phyloP scores from a whole-genome alignment of 768 basidiomycete genomes.

The Hydnum rufescens region DNA sequence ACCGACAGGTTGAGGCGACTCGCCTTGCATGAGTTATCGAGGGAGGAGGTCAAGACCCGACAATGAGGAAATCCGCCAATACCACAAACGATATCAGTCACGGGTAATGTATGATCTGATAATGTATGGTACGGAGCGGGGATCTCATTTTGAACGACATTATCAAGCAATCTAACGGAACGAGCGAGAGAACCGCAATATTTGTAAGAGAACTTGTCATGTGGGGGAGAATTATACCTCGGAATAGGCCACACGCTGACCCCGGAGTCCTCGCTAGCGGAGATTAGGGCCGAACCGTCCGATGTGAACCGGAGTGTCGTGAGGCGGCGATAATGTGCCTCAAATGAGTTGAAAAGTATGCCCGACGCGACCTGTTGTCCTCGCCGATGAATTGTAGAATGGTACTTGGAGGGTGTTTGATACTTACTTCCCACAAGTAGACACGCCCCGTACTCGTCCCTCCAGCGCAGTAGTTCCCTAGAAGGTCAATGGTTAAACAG shows the following conservation, averaged over 20 bases:
- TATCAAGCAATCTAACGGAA: conserved; percentile 44
- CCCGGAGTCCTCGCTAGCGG: conserved; percentile 80
- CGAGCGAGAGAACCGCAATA: background rate
- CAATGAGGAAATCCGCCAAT: conserved; percentile 59
- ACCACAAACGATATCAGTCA: conserved; percentile 67
- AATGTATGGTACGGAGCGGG: conserved; percentile 61
- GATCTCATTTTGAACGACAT: conserved; percentile 52
- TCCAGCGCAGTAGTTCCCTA: conserved; percentile 64
- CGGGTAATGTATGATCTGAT: conserved; percentile 80
- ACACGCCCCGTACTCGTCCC: conserved; percentile 78
- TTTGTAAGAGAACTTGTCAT: background rate
- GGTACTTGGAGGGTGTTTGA: conserved; percentile 1
- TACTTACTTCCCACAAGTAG: conserved; percentile 86
- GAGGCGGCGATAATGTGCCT: conserved; percentile 86
- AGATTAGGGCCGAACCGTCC: conserved; percentile 62
- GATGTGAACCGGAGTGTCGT: conserved; percentile 65
- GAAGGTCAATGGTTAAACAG: conserved; percentile 54
- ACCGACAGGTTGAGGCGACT: conserved; percentile 8
- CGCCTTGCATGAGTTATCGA: conserved; percentile 88
- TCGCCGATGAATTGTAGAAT: conserved; percentile 10
- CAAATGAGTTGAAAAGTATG: conserved; percentile 78
- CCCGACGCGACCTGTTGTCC: conserved; percentile 62
- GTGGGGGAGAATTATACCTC: conserved; percentile 27
- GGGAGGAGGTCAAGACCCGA: conserved; percentile 57
- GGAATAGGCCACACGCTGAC: conserved; percentile 79